These are phyloP conservation scores for Trichoderma parareesei DNA, from an alignment of 495 filamentous ascomycete genomes.

Conservation along the genomic window DNA sequence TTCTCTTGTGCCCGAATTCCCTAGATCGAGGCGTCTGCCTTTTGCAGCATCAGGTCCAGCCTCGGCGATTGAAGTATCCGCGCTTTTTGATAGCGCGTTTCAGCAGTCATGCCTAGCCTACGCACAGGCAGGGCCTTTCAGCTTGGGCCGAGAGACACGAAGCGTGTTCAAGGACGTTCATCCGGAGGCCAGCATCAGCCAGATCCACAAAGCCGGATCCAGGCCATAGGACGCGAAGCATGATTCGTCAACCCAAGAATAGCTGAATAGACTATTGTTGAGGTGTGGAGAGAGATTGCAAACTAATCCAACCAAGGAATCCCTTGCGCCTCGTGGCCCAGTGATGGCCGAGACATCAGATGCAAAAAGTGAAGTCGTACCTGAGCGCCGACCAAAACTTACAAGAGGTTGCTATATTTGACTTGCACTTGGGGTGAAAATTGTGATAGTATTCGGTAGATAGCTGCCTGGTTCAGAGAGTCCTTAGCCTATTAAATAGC, in stretches of 20 bases:
- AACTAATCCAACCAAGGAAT: neutral
- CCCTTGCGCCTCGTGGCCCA: neutral
- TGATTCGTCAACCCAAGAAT: neutral
- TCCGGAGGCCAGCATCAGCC: neutral
- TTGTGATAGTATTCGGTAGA: neutral
- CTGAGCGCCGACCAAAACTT: neutral
- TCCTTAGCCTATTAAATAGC: neutral
- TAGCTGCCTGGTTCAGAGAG: neutral
- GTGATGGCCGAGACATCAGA: neutral
- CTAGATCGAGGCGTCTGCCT: neutral
- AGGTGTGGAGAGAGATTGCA: neutral
- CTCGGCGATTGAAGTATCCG: neutral
- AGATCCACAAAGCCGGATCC: neutral
- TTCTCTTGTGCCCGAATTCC: constrained; percentile 1
- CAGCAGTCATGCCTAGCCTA: neutral
- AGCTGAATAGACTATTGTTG: neutral
- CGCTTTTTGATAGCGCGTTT: neutral
- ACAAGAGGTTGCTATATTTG: no score
- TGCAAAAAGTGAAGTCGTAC: neutral
- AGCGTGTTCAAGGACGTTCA: neutral
- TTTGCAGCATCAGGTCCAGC: neutral
- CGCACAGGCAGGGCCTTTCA: neutral
- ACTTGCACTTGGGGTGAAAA: no score
- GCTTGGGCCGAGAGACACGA: neutral
- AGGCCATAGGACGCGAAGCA: neutral